A percentile compares a stretch with the other conserved stretches of the same genome.
Conservation (phyloP, 495 filamentous ascomycete genomes). For the Hypoxylon trugodes region DNA sequence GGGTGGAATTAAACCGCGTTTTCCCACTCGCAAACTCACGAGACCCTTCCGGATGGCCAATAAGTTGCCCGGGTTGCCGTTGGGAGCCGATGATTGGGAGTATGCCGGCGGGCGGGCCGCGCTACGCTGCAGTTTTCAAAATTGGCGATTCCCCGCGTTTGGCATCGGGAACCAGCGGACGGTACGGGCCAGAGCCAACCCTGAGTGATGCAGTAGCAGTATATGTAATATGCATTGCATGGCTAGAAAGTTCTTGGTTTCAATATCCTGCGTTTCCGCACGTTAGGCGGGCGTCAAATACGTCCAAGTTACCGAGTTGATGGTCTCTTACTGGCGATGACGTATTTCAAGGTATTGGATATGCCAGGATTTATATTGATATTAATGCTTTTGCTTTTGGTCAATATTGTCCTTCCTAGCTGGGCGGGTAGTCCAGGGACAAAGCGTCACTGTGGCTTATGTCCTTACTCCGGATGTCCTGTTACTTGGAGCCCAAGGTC, state of each 20-base stretch:
- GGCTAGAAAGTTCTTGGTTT: too few species aligned
- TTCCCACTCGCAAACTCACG: constrained; percentile 15
- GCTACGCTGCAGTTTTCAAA: constrained; percentile 18
- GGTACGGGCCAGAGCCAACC: constrained; percentile 24
- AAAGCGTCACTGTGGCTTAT: too few species aligned
- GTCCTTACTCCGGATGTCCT: too few species aligned
- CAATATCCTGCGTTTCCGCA: too few species aligned
- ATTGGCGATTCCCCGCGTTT: constrained; percentile 31
- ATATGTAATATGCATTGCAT: too few species aligned
- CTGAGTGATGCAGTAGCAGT: too few species aligned
- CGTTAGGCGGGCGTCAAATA: too few species aligned
- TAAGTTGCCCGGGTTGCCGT: constrained; percentile 9
- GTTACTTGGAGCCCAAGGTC: constrained; percentile 36
- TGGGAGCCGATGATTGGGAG: constrained; percentile 32
- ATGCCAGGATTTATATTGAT: not conserved
- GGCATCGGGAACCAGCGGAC: constrained; percentile 16
- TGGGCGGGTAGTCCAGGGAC: too few species aligned
- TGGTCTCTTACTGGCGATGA: constrained; percentile 18
- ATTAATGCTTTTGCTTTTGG: constrained; percentile 8
- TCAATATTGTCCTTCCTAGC: too few species aligned
- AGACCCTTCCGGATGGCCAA: constrained; percentile 23
- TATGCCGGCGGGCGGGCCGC: constrained; percentile 30
- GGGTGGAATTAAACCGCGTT: constrained; percentile 29
- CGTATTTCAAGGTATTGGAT: constrained; percentile 18
- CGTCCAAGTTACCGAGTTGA: too few species aligned